These are phyloP conservation scores for Metschnikowia arizonensis DNA, from an alignment of 805 yeast species.

Conservation along the genomic window DNA sequence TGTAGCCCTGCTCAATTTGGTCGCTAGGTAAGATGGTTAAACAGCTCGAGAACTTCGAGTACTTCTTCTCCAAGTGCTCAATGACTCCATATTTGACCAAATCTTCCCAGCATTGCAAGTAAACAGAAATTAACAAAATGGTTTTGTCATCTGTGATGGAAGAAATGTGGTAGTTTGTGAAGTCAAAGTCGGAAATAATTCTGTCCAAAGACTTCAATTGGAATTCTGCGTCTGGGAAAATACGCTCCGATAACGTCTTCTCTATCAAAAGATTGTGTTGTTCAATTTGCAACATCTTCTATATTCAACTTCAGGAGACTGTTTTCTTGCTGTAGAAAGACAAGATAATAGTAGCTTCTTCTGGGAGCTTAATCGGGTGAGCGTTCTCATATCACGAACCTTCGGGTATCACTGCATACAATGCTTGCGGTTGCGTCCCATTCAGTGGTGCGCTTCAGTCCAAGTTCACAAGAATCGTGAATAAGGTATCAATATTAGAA, in stretches of 20 bases:
- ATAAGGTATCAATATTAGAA: neutral
- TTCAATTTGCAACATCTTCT: conserved; percentile 75
- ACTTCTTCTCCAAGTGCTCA: conserved; percentile 49
- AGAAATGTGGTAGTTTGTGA: conserved; percentile 88
- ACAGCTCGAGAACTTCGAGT: conserved; percentile 35
- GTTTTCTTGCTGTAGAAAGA: neutral
- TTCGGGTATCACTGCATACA: neutral
- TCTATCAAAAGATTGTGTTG: conserved; percentile 78
- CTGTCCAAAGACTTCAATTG: conserved; percentile 60
- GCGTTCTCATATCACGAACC: conserved; percentile 5
- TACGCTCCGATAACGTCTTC: conserved; percentile 72
- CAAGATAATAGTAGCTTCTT: neutral
- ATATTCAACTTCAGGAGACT: neutral
- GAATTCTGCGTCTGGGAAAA: conserved; percentile 38
- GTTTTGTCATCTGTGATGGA: conserved; percentile 71
- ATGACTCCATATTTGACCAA: conserved; percentile 63
- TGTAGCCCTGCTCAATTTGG: conserved; percentile 71
- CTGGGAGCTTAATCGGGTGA: neutral
- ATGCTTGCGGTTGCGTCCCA: conserved; percentile 4
- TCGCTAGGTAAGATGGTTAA: conserved; percentile 27
- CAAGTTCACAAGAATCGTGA: neutral
- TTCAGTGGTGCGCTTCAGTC: neutral
- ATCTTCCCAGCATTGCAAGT: conserved; percentile 75
- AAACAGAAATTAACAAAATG: conserved; percentile 60
- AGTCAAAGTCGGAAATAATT: conserved; percentile 90